Evolutionary conservation across 176 grass and related monocot species (phyloP), one percentile per base, ranked within the genome.

Genomic region (Lolium rigidum): DNA sequence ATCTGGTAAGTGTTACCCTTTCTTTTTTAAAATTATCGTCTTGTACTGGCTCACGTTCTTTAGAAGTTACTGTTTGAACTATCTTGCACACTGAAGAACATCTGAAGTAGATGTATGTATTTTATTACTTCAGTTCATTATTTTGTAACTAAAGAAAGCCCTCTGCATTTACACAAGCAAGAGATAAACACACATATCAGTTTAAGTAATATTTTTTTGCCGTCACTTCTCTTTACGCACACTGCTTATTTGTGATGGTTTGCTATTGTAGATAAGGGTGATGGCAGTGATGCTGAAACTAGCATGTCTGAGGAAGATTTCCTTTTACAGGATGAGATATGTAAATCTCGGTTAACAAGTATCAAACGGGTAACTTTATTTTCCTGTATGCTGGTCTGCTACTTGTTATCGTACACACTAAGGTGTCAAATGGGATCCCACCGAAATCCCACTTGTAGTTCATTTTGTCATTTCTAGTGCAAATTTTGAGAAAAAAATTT

Each of bases 251-350:
- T 58, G 2, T 65, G 57, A 80, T 89, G 28, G 17, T 76, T 92
- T 86, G 73, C 20, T 89, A 31, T 88, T 93, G 84, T 83, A 96
- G 94, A 97, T 84, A 97, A 91, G 54, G 85, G 89, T 83, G 97
- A 99, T 67, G 89, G 94, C 50, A 99, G 90, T 85, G 97, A 99
- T 78, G 92, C 89, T 61, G 97, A 99, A 88, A 90, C 62, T 80
- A 91, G 84, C 84, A 94, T 94, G 83, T 80, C 90, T 49, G 97
- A 99, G 78, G 97, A 99, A 82, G 97, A 97, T 91, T 81, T 90
- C 17, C 76, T 97, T 46, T 89, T 99, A 92, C 97, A 99, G 70
- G 97, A 99, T 74, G 97, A 99, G 81, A 94, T 99, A 90, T 99
- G 88, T 74, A 99, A 99, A 94, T 97, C 97, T 85, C 88, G 94